These are phyloP conservation scores for Phoma herbarum DNA, from an alignment of 2,329 filamentous ascomycete genomes.

Conservation along the genomic window DNA sequence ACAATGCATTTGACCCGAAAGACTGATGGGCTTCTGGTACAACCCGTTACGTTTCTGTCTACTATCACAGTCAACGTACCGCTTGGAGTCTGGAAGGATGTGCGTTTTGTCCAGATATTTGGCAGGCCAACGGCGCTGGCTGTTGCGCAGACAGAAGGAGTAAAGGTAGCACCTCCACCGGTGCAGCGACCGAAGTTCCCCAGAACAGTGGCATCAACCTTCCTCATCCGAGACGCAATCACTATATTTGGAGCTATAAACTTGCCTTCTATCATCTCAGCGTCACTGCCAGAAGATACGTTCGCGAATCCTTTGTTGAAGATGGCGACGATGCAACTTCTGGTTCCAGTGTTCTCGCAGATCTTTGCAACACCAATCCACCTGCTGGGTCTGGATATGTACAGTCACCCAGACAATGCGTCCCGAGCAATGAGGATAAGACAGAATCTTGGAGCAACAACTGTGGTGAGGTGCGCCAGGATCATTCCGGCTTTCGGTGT, in stretches of 20 bases:
- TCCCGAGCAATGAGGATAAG: conserved; percentile 25
- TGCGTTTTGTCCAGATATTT: conserved; percentile 42
- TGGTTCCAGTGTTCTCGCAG: conserved; percentile 42
- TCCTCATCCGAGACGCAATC: conserved; percentile 41
- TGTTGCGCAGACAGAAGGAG: conserved; percentile 4
- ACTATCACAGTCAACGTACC: conserved; percentile 42
- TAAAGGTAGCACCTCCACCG: neutral
- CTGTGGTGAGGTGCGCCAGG: conserved; percentile 38
- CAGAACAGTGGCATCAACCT: conserved; percentile 32
- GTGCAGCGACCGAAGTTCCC: conserved; percentile 24
- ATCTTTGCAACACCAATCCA: conserved; percentile 40
- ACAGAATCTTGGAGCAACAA: conserved; percentile 31
- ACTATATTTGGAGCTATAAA: conserved; percentile 46
- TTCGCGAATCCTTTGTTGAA: conserved; percentile 29
- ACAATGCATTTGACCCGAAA: conserved; percentile 21
- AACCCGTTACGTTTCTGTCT: conserved; percentile 37
- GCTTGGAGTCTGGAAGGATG: conserved; percentile 41
- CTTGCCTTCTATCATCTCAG: conserved; percentile 36
- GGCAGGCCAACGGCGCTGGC: conserved; percentile 20
- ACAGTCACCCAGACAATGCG: conserved; percentile 25
- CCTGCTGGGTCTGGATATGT: conserved; percentile 39
- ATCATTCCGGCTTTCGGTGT: conserved; percentile 44
- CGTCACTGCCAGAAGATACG: conserved; percentile 27
- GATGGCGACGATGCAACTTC: conserved; percentile 36
- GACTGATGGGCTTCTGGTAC: conserved; percentile 26